These are phyloP conservation scores for Cudoniella acicularis DNA, from an alignment of 495 filamentous ascomycete genomes.

Conservation along the genomic window DNA sequence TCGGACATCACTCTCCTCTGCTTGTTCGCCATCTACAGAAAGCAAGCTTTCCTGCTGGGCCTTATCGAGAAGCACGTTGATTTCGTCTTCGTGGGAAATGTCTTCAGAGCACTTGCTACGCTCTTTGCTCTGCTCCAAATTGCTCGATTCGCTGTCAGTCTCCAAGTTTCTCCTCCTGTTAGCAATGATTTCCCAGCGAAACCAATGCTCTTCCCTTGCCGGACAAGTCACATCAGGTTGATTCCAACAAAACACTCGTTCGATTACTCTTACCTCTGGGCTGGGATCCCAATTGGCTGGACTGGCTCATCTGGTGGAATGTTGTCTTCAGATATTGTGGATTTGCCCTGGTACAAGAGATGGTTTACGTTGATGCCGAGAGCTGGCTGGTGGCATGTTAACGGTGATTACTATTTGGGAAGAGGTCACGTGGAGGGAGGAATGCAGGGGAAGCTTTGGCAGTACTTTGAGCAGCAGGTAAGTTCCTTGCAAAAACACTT, in stretches of 20 bases:
- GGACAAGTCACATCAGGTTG: constrained; percentile 56
- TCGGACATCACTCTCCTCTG: neutral
- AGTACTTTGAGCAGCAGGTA: constrained; percentile 45
- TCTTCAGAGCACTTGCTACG: neutral
- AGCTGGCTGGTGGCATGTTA: constrained; percentile 52
- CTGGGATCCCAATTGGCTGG: constrained; percentile 63
- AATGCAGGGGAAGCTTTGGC: constrained; percentile 54
- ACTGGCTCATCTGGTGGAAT: constrained; percentile 48
- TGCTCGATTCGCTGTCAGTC: constrained; percentile 1
- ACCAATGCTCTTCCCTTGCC: constrained; percentile 55
- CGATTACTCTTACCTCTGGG: constrained; percentile 61
- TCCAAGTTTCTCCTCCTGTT: neutral
- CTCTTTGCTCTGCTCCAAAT: constrained; percentile 11
- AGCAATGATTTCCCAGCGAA: constrained; percentile 12
- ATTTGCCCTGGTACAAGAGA: constrained; percentile 26
- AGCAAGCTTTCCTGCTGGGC: neutral
- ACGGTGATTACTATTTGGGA: constrained; percentile 56
- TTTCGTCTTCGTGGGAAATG: constrained; percentile 6
- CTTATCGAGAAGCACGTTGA: constrained; percentile 1
- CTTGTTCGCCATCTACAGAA: neutral
- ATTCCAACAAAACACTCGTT: constrained; percentile 63
- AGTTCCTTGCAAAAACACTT: neutral
- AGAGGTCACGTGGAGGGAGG: constrained; percentile 43
- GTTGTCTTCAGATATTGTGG: constrained; percentile 45
- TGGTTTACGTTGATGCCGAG: constrained; percentile 21